Evolutionary conservation across 2,329 filamentous ascomycete species (phyloP), one percentile per base, ranked within the genome.

Genomic region (Purpureocillium takamizusanense): DNA sequence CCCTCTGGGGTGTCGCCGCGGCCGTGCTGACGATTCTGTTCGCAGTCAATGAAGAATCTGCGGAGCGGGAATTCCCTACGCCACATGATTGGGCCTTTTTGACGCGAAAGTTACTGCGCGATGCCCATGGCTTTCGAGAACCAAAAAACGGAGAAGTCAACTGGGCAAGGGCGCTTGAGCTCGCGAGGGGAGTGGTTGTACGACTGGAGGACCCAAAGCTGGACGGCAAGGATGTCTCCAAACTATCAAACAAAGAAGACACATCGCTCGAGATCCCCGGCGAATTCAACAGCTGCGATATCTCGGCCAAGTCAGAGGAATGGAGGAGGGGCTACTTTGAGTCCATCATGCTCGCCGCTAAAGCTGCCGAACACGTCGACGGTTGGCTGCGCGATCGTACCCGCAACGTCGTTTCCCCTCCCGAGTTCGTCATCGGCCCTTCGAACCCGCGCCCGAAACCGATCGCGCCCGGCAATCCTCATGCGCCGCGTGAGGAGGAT

Each of bases 291-390:
- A 69, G 77, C 1, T 78, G 77, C 46, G 86, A 95, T 55, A 67
- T 92, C 40, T 76, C 76, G 1, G 71, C 63, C 7, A 94, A 88
- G 66, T 82, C 79, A 45, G 86, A 94, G 59, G 70, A 82, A 36
- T 97, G 89, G 90, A 71, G 83, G 51, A 72, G 86, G 39, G 88
- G 87, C 1, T 97, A 97, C 61, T 88, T 83, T 52, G 79, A 94
- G 52, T 74, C 81, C 3, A 63, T 95, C 34, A 86, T 95, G 77
- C 72, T 82, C 10, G 77, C 78, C 42, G 89, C 83, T 1, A 76
- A 77, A 47, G 78, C 81, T 1, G 80, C 87, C 4, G 89, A 95
- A 61, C 78, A 89, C 48, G 65, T 94, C 17, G 86, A 95, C 46
- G 83, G 83, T 35, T 87, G 81, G 72, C 69, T 94, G 13, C 69